Base-by-base conservation (phyloP, 2,329 filamentous ascomycete species). In the Talaromyces sp. region DNA sequence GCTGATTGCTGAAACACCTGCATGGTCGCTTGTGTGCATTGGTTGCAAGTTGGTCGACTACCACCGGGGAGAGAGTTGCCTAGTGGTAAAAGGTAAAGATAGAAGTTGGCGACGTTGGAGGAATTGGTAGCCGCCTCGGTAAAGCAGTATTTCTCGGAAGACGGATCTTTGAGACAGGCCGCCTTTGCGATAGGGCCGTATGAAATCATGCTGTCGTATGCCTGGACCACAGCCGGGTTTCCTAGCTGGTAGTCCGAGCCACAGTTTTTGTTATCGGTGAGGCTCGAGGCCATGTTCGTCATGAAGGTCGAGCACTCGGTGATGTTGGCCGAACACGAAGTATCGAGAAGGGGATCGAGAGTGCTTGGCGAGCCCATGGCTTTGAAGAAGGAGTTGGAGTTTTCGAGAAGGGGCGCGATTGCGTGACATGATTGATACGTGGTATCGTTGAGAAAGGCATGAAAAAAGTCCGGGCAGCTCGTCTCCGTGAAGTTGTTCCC, bases 1-100 rank as follows among this genome's bases (percentile, higher is more conserved):
- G 90, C 87, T 33, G 88, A 89, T 0, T 84, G 76, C 59, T 89
- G 87, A 75, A 90, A 97, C 18, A 96, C 84, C 30, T 82, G 82
- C 92, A 98, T 96, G 4, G 90, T 94, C 64, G 90, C 81, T 70
- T 88, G 82, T 51, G 95, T 81, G 73, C 95, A 98, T 47, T 79
- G 78, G 68, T 85, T 88, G 79, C 95, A 99, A 0, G 83, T 86
- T 0, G 92, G 91, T n/a, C 82, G 80, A 30, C 87, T 85, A 27
- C 83, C 83, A 14, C 80, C 81, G 0, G 91, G 90, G 12, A 97
- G 78, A 0, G 81, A 75, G 47, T 87, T 83, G 63, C 95, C 95
- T 60, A 96, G 83, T 0, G 93, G 91, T 3, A 98, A 80, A 69
- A 89, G 94, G 78, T 97, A 99, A 40, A 95, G 83, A 70, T 93